Conservation (phyloP, 768 basidiomycete species). For the Podaxis sp. region DNA sequence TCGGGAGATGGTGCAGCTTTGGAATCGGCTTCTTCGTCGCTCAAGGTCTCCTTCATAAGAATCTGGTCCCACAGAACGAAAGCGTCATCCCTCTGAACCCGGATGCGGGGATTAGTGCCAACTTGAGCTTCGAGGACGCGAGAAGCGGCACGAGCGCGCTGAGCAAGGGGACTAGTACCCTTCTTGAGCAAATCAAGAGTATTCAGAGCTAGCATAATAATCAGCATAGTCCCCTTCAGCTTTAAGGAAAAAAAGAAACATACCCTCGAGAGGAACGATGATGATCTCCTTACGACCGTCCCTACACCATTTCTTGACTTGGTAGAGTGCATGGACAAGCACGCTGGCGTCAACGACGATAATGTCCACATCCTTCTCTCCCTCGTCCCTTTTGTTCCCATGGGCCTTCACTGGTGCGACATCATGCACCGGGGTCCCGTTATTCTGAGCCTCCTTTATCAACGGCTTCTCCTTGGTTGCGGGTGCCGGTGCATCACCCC, state of each 20-base stretch:
- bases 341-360: conserved; percentile 81
- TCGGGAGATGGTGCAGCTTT: conserved; percentile 53
- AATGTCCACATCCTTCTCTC: conserved; percentile 57
- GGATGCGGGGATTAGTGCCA: conserved; percentile 74
- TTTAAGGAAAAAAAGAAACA: conserved; percentile 17
- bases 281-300: conserved; percentile 75
- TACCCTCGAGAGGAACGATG: conserved; percentile 87
- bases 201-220: conserved; percentile 60
- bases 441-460: conserved; percentile 11
- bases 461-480: conserved; percentile 13
- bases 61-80: conserved; percentile 81
- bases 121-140: conserved; percentile 87
- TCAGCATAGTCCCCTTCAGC: background rate
- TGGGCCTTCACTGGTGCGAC: background rate
- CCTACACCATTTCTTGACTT: conserved; percentile 79
- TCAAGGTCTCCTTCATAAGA: conserved; percentile 30
- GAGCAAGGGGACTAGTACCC: conserved; percentile 71
- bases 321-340: conserved; percentile 69
- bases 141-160: conserved; percentile 82
- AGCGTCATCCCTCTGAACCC: conserved; percentile 78
- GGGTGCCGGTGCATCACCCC: conserved; percentile 18
- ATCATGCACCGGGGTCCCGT: background rate
- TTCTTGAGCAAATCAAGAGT: conserved; percentile 93
- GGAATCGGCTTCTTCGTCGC: conserved; percentile 22
- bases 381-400: conserved; percentile 21